phyloP scores from a whole-genome alignment of 148 eudicot species.

The Hydrangea macrophylla region DNA sequence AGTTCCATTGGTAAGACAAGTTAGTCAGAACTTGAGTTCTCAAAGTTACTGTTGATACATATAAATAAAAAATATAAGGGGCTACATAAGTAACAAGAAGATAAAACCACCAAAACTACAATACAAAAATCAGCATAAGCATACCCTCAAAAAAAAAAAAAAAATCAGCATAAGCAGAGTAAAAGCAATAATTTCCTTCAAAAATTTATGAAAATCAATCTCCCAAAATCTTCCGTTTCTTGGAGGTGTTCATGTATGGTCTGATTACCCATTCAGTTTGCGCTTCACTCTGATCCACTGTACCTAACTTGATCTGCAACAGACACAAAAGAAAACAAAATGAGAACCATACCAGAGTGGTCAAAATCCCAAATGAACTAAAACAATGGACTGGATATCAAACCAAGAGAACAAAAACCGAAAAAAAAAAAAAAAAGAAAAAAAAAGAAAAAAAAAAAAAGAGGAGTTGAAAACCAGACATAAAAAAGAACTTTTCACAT shows the following conservation, averaged over 20 bases:
- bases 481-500: background rate
- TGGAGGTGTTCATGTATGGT: slow-evolving; percentile 87
- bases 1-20: no score
- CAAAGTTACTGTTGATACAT: no score
- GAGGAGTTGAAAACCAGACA: no score
- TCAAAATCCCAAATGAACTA: background rate
- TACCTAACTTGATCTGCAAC: slow-evolving; percentile 82
- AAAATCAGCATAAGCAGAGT: background rate
- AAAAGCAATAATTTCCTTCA: background rate
- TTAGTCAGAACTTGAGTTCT: no score
- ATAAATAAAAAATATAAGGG: no score
- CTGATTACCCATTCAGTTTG: slow-evolving; percentile 73
- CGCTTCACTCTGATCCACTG: slow-evolving; percentile 88
- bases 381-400: background rate
- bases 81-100: background rate
- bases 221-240: slow-evolving; percentile 71
- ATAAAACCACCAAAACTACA: background rate
- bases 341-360: background rate
- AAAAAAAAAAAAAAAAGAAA: no score
- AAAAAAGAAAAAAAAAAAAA: no score
- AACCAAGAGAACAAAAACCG: background rate
- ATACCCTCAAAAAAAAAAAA: background rate
- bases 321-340: background rate
- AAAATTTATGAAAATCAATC: slow-evolving; percentile 28
- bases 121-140: background rate